Evolutionary conservation across 352 stramenopile genomes (phyloP).

Genomic region (Peronospora destructor): DNA sequence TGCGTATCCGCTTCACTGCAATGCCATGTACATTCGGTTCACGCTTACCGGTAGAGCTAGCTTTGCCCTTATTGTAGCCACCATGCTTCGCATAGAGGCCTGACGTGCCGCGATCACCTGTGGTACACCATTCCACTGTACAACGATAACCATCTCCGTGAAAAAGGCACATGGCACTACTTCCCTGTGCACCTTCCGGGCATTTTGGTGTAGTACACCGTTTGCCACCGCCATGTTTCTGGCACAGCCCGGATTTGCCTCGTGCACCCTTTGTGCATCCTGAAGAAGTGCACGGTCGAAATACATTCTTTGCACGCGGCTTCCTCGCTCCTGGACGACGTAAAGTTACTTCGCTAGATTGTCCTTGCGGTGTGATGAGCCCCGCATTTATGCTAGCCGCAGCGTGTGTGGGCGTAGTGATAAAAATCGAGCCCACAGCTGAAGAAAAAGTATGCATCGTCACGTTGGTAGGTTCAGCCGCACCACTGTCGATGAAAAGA

Average conservation of each 20-base stretch:
- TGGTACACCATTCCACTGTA: conserved; percentile 61
- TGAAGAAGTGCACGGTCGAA: conserved; percentile 48
- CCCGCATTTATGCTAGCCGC: conserved; percentile 12
- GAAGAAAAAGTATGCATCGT: conserved; percentile 22
- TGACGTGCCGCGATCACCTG: conserved; percentile 65
- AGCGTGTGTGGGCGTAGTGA: conserved; percentile 17
- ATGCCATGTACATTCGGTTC: conserved; percentile 1
- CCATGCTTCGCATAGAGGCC: conserved; percentile 75
- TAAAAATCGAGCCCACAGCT: conserved; percentile 22
- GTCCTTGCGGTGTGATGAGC: conserved; percentile 23
- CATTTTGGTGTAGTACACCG: conserved; percentile 53
- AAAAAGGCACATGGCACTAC: conserved; percentile 67
- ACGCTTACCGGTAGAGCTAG: conserved; percentile 13
- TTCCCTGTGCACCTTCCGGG: conserved; percentile 77
- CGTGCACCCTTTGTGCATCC: conserved; percentile 73
- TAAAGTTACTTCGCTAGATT: conserved; percentile 2
- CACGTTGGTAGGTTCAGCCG: conserved; percentile 4
- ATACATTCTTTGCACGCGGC: conserved; percentile 62
- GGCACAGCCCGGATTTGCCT: conserved; percentile 76
- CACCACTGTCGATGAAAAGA: conserved; percentile 26
- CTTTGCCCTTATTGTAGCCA: conserved; percentile 62
- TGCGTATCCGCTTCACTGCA: conserved; percentile 18
- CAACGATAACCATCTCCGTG: conserved; percentile 84
- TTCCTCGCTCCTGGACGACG: conserved; percentile 47
- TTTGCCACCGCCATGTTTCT: conserved; percentile 83